phyloP scores from a whole-genome alignment of 805 yeast genomes.

The Lipomyces kockii region DNA sequence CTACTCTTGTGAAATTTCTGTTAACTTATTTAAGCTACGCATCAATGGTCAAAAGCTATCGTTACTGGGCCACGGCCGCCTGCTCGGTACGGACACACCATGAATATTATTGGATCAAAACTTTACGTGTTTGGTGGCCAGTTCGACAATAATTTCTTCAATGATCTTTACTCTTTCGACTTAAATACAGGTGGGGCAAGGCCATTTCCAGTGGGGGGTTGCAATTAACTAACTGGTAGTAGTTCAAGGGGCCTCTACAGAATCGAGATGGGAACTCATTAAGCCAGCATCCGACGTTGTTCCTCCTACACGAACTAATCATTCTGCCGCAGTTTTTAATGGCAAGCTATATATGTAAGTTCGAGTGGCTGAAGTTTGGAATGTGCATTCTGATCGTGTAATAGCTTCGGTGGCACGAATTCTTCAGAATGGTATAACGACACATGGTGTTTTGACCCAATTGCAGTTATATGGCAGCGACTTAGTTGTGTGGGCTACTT shows the following conservation, averaged over 20 bases:
- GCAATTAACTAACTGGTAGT: background rate
- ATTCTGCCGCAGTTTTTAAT: conserved; percentile 80
- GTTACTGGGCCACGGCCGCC: conserved; percentile 77
- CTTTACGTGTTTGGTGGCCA: conserved; percentile 95
- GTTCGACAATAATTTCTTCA: conserved; percentile 77
- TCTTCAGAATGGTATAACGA: conserved; percentile 71
- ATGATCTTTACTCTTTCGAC: conserved; percentile 86
- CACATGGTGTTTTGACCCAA: conserved; percentile 79
- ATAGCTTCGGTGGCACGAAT: conserved; percentile 84
- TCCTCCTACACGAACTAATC: conserved; percentile 90
- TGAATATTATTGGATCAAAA: conserved; percentile 68
- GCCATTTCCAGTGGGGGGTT: background rate
- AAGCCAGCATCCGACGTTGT: conserved; percentile 53
- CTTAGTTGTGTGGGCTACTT: conserved; percentile 67
- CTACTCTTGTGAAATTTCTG: background rate
- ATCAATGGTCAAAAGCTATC: conserved; percentile 78
- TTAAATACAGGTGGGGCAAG: conserved; percentile 56
- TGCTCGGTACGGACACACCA: conserved; percentile 94
- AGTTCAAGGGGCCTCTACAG: background rate
- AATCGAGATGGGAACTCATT: conserved; percentile 75
- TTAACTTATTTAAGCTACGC: conserved; percentile 50
- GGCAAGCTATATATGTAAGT: conserved; percentile 67
- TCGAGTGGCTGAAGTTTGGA: background rate
- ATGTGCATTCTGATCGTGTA: background rate
- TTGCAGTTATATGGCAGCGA: conserved; percentile 68